phyloP scores from a whole-genome alignment of 495 filamentous ascomycete species.

The Penicillium cataractarum region DNA sequence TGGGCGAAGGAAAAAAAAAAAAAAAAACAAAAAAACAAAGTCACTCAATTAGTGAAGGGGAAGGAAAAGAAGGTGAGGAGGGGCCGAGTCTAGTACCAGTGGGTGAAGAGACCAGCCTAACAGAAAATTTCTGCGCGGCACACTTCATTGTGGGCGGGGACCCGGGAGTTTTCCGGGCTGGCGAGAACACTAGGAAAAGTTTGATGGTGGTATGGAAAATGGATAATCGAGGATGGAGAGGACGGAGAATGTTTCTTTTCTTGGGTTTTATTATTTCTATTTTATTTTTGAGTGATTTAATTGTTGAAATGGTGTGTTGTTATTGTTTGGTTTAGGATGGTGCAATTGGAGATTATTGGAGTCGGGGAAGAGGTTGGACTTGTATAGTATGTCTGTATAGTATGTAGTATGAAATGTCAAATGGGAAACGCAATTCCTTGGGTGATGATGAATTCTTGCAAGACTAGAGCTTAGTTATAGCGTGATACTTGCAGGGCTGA shows the following conservation, averaged over 20 bases:
- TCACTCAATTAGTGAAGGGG: not conserved
- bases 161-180: conserved; percentile 8
- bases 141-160: conserved; percentile 2
- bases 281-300: not conserved
- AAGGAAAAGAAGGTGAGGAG: not conserved
- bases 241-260: not conserved
- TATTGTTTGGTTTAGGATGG: not conserved
- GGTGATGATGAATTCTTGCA: not conserved
- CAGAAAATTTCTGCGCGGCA: conserved; percentile 32
- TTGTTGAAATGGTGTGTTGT: too few relatives aligned
- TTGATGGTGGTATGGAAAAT: not conserved
- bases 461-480: not conserved
- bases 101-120: conserved; percentile 2
- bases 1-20: not conserved
- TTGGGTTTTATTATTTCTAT: not conserved
- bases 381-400: not conserved
- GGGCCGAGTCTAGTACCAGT: not conserved
- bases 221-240: too few relatives aligned
- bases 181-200: not conserved
- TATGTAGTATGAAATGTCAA: too few relatives aligned
- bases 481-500: not conserved
- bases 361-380: not conserved
- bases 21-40: too few relatives aligned
- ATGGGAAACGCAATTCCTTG: not conserved
- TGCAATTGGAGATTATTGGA: not conserved